Evolutionary conservation across 495 filamentous ascomycete species (phyloP).

Genomic region (Aspergillus incahuasiensis): DNA sequence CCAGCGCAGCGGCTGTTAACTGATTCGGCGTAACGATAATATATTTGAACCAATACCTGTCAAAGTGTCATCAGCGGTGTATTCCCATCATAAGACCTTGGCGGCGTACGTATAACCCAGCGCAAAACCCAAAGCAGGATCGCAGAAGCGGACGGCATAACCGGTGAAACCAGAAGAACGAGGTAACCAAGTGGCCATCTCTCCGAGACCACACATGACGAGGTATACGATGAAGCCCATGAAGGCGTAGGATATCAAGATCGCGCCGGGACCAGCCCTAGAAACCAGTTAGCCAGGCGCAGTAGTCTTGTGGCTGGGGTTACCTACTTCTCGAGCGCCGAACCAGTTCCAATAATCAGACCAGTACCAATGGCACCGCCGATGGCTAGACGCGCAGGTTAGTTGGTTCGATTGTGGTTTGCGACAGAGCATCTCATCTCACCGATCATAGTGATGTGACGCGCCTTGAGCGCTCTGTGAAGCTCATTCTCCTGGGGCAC

Average conservation of each 20-base stretch:
- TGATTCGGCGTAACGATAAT: constrained; percentile 81
- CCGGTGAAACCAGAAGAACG: constrained; percentile 56
- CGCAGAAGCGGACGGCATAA: constrained; percentile 58
- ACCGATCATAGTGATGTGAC: constrained; percentile 82
- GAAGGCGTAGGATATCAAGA: constrained; percentile 64
- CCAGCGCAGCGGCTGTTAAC: constrained; percentile 70
- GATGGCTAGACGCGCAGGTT: constrained; percentile 4
- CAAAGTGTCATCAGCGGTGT: neutral
- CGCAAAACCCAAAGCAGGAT: constrained; percentile 65
- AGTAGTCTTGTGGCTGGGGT: neutral
- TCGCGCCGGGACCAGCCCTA: constrained; percentile 56
- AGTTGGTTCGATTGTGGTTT: neutral
- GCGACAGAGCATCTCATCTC: constrained; percentile 4
- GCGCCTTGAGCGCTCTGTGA: constrained; percentile 67
- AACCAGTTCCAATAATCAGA: constrained; percentile 61
- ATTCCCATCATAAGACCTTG: neutral
- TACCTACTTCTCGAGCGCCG: constrained; percentile 54
- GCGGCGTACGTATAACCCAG: constrained; percentile 52
- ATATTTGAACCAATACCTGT: constrained; percentile 55
- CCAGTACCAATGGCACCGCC: constrained; percentile 45
- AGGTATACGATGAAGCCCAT: constrained; percentile 60
- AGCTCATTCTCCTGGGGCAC: constrained; percentile 36
- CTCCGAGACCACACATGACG: constrained; percentile 62
- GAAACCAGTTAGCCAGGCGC: neutral
- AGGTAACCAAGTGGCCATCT: constrained; percentile 67